phyloP scores from a whole-genome alignment of 768 basidiomycete species.

The Tulasnella calospora region DNA sequence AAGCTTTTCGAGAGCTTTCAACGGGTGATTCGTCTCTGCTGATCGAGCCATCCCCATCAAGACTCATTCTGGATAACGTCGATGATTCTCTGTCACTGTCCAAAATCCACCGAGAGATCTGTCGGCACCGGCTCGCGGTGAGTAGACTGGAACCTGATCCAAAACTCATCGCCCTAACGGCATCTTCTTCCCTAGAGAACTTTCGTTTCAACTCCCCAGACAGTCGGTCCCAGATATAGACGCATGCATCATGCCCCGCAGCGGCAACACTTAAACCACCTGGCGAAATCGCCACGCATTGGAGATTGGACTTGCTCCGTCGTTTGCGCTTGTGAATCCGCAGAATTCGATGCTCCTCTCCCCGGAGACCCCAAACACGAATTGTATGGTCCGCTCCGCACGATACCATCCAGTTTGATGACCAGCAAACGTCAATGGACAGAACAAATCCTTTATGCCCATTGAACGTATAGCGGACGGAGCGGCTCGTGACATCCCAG shows the following conservation, averaged over 20 bases:
- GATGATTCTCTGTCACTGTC: not conserved
- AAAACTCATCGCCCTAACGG: slow-evolving; percentile 5
- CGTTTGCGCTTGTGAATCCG: not conserved
- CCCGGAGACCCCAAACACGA: not conserved
- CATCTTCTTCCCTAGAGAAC: not conserved
- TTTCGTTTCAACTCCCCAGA: not conserved
- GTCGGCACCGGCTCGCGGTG: not conserved
- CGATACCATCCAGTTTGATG: not conserved
- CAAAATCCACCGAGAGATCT: not conserved
- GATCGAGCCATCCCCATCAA: not conserved
- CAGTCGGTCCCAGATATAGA: not conserved
- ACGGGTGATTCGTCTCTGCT: not conserved
- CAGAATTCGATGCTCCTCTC: not conserved
- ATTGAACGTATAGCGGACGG: not conserved
- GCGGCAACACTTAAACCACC: not conserved
- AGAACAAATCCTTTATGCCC: not conserved
- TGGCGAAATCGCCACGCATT: not conserved
- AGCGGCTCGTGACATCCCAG: not conserved
- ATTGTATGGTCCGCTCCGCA: not conserved
- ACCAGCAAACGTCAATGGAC: not conserved
- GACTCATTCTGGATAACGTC: not conserved
- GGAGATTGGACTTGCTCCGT: not conserved
- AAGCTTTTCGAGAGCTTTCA: not conserved
- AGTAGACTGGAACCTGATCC: not conserved
- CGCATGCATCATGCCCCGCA: not conserved